Conservation (phyloP, 2,329 filamentous ascomycete species). For the Raffaelea albimanens region DNA sequence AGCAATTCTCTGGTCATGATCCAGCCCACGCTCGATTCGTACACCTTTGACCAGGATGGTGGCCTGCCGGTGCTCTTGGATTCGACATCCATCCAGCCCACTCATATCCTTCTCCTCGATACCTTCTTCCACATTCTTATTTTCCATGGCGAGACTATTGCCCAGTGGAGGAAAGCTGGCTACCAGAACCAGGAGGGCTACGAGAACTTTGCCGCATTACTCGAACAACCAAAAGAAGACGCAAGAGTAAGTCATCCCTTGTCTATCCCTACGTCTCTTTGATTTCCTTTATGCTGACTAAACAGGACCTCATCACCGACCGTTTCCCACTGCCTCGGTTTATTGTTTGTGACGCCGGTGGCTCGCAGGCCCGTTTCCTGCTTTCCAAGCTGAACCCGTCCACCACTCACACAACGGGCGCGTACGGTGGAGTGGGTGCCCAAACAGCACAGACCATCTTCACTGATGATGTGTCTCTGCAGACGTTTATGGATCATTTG, state of each 20-base stretch:
- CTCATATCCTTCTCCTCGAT: conserved; percentile 87
- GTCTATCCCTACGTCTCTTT: neutral
- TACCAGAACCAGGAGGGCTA: conserved; percentile 98
- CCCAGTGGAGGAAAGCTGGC: conserved; percentile 94
- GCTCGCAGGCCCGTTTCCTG: conserved; percentile 93
- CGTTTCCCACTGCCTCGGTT: conserved; percentile 97
- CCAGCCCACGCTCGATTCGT: conserved; percentile 92
- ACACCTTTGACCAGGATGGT: conserved; percentile 92
- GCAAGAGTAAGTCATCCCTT: conserved; percentile 45
- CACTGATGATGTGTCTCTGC: conserved; percentile 93
- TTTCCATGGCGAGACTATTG: conserved; percentile 96
- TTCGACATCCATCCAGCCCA: conserved; percentile 89
- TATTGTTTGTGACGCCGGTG: conserved; percentile 97
- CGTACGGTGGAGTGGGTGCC: conserved; percentile 76
- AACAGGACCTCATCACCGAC: conserved; percentile 86
- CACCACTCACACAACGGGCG: conserved; percentile 88
- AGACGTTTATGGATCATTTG: conserved; percentile 98
- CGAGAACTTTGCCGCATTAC: conserved; percentile 81
- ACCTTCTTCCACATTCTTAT: conserved; percentile 99
- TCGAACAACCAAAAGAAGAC: conserved; percentile 94
- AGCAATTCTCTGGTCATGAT: conserved; percentile 98
- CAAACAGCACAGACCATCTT: conserved; percentile 96
- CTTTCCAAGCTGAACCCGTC: conserved; percentile 95
- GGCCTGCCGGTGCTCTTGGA: conserved; percentile 90
- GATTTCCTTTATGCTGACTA: conserved; percentile 13